A percentile compares a stretch with the other conserved stretches of the same genome.
These are phyloP conservation scores for Biscogniauxia mediterranea DNA, from an alignment of 2,329 filamentous ascomycete genomes.

Conservation along the genomic window DNA sequence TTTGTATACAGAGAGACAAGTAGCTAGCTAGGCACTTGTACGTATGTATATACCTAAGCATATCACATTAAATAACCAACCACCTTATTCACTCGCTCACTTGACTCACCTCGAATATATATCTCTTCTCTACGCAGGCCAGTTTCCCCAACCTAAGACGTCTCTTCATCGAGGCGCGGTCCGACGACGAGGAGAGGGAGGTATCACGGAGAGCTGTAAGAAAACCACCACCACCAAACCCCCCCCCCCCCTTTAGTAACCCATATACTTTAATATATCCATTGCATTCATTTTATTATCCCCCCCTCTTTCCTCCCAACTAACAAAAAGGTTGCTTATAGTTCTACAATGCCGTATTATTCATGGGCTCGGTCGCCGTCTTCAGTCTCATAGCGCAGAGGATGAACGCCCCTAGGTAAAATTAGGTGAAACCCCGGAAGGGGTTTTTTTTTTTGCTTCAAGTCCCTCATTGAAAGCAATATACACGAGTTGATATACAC, in stretches of 20 bases:
- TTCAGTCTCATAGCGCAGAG: conserved; percentile 92
- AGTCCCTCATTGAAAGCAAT: too few species aligned
- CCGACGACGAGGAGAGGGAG: conserved; percentile 89
- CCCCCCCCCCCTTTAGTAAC: too few species aligned
- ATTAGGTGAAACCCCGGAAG: conserved; percentile 2
- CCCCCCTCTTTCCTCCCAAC: background rate
- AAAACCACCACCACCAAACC: conserved; percentile 8
- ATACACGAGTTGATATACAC: too few species aligned
- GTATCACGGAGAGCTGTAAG: conserved; percentile 90
- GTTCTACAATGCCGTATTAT: conserved; percentile 98
- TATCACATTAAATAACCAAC: too few species aligned
- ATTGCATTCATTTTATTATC: conserved; percentile 1
- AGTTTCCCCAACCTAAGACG: conserved; percentile 92
- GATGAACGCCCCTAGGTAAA: conserved; percentile 56
- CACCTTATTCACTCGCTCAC: conserved; percentile 6
- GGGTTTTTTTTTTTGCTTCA: too few species aligned
- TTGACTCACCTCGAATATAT: background rate
- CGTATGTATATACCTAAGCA: too few species aligned
- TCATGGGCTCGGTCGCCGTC: conserved; percentile 92
- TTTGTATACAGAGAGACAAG: background rate
- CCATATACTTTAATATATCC: too few species aligned
- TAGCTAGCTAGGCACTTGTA: conserved; percentile 5
- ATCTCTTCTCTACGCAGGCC: conserved; percentile 46
- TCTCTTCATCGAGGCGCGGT: conserved; percentile 90
- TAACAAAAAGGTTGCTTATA: conserved; percentile 41